These are phyloP conservation scores for Microdochium trichocladiopsis DNA, from an alignment of 2,329 filamentous ascomycete species.

Conservation along the genomic window DNA sequence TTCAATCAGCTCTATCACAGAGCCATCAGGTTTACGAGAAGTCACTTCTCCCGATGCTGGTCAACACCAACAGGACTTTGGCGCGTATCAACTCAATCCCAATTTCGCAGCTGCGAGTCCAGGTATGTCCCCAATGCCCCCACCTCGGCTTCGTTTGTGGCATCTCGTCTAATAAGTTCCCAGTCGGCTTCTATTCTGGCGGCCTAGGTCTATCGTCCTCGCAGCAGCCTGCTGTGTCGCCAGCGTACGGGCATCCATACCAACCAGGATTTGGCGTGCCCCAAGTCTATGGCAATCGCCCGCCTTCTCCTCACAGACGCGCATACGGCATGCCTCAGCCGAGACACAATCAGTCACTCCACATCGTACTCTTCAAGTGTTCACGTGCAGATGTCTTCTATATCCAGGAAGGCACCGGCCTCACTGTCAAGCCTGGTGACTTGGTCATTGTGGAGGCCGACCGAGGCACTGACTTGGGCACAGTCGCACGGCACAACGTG, in stretches of 20 bases:
- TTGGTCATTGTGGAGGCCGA: slow-evolving; percentile 97
- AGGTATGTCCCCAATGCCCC: slow-evolving; percentile 24
- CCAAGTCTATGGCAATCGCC: slow-evolving; percentile 37
- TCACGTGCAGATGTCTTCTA: slow-evolving; percentile 94
- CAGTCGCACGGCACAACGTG: slow-evolving; percentile 81
- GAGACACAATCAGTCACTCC: slow-evolving; percentile 64
- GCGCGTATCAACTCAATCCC: slow-evolving; percentile 29
- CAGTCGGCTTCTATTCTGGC: slow-evolving; percentile 30
- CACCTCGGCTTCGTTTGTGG: neutral
- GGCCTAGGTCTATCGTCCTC: slow-evolving; percentile 18
- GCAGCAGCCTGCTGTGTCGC: slow-evolving; percentile 28
- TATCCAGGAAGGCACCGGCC: slow-evolving; percentile 88
- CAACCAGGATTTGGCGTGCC: slow-evolving; percentile 38
- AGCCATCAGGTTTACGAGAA: slow-evolving; percentile 41
- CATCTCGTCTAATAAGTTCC: neutral
- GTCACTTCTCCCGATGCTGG: slow-evolving; percentile 33
- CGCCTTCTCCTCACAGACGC: slow-evolving; percentile 54
- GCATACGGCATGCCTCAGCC: slow-evolving; percentile 55
- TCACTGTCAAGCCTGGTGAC: slow-evolving; percentile 85
- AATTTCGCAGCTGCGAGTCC: slow-evolving; percentile 28
- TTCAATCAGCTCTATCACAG: slow-evolving; percentile 54
- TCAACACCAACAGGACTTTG: slow-evolving; percentile 31
- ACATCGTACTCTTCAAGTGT: slow-evolving; percentile 95
- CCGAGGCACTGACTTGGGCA: slow-evolving; percentile 89
- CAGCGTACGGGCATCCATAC: slow-evolving; percentile 33